These are phyloP conservation scores for Globisporangium recalcitrans DNA, from an alignment of 352 stramenopile species.

Conservation along the genomic window DNA sequence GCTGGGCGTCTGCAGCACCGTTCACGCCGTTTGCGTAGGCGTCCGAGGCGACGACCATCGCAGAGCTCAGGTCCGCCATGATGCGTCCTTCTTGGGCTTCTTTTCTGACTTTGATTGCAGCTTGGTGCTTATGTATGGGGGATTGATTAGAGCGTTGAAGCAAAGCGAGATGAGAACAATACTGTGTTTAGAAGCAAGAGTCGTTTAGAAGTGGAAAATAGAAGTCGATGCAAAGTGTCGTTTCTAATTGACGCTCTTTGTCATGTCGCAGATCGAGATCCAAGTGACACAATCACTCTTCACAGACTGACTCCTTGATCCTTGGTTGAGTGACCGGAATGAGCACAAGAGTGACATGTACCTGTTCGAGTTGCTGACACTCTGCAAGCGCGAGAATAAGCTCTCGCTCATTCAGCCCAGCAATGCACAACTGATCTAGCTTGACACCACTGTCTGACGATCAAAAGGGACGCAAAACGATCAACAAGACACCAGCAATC, in stretches of 20 bases:
- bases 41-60: neutral
- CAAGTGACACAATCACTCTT: neutral
- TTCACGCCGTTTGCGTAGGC: neutral
- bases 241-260: neutral
- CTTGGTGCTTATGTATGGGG: conserved; percentile 3
- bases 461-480: too few relatives aligned
- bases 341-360: neutral
- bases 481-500: too few relatives aligned
- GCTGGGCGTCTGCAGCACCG: neutral
- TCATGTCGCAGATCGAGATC: neutral
- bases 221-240: neutral
- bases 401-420: too few relatives aligned
- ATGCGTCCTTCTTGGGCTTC: neutral
- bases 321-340: neutral
- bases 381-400: too few relatives aligned
- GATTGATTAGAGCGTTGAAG: conserved; percentile 3
- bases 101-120: conserved; percentile 7
- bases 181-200: neutral
- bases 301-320: neutral
- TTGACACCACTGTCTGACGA: too few relatives aligned
- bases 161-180: conserved; percentile 1
- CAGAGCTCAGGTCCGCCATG: conserved; percentile 7
- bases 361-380: too few relatives aligned
- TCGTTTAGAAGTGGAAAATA: neutral
- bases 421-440: too few relatives aligned